Evolutionary conservation across 768 basidiomycete genomes (phyloP), one percentile per base, ranked within the genome.

Genomic region (Paxillus rubicundulus): DNA sequence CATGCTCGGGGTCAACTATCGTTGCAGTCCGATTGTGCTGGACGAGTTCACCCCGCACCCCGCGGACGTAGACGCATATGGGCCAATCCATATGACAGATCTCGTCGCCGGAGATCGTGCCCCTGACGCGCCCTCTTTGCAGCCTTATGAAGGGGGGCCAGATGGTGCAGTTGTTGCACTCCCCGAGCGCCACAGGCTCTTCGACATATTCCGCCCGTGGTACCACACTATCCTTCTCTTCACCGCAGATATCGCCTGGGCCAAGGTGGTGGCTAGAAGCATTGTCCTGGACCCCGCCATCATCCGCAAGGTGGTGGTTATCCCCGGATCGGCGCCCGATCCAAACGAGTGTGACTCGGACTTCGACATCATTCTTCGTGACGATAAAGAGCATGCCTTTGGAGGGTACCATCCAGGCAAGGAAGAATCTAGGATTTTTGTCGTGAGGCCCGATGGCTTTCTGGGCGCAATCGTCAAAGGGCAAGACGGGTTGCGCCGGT

Each of bases 41-140:
- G 62, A 66, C 18, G 61, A 56, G 17, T 16, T 24, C 24, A 24
- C 24, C 24, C 24, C 24, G 4, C 24, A 24, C 3, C n/a, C 49
- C 33, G 41, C 32, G 12, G 55, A 44, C 28, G 49, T 56, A 36
- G 39, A 38, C 33, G 37, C 47, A 30, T 36, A 40, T 32, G 54
- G 24, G 20, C 40, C 47, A 45, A 20, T 51, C 44, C 36, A 61
- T 39, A 53, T 59, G 57, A 47, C 47, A 51, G 39, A 60, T 65
- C 32, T 69, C 51, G 48, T 65, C 45, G 77, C 77, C 1, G 79
- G 79, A 3, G 77, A 80, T 52, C 59, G 78, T 16, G 24, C 77
- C 1, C 79, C 77, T 0, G 75, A 79, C 24, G 73, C 63, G 24
- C 24, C 78, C 3, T 67, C 49, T 1, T 18, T 38, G n/a, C 59